Percentiles rank a stretch among this genome's conserved stretches.
Conservation (phyloP, 2,329 filamentous ascomycete genomes). For the Aspergillus calidoustus region DNA sequence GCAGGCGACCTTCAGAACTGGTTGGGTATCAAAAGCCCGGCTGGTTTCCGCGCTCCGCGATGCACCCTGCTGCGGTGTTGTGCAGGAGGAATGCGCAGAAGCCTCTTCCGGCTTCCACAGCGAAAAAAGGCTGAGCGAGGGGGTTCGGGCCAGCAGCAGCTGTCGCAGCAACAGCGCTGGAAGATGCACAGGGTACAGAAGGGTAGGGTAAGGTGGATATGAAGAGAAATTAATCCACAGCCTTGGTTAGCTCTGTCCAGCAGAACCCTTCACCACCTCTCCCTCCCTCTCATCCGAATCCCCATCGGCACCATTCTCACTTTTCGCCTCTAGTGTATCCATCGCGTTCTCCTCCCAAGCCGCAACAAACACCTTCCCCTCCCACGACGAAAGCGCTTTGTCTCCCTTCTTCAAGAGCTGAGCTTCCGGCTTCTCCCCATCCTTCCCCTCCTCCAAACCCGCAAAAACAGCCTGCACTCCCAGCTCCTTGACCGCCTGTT, state of each 20-base stretch:
- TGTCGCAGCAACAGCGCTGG: neutral
- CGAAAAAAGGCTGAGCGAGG: neutral
- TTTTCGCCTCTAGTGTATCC: constrained; percentile 42
- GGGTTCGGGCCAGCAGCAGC: neutral
- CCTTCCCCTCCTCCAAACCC: constrained; percentile 21
- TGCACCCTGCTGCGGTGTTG: neutral
- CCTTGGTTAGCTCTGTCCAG: constrained; percentile 3
- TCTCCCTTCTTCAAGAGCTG: constrained; percentile 37
- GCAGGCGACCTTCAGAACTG: neutral
- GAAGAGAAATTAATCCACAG: neutral
- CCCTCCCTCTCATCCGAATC: neutral
- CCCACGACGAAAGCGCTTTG: constrained; percentile 36
- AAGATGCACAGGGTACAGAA: neutral
- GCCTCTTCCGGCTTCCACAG: neutral
- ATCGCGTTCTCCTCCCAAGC: constrained; percentile 44
- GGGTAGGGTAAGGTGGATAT: neutral
- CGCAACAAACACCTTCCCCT: constrained; percentile 36
- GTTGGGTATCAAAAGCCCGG: neutral
- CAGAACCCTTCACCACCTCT: neutral
- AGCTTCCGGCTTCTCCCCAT: constrained; percentile 34
- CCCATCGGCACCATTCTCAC: constrained; percentile 14
- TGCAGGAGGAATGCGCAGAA: constrained; percentile 13
- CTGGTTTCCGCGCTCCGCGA: neutral
- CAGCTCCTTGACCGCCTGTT: constrained; percentile 62
- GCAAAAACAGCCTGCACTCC: constrained; percentile 67